Base-by-base conservation (phyloP, 2,329 filamentous ascomycete species). In the Hypoxylon sp. region DNA sequence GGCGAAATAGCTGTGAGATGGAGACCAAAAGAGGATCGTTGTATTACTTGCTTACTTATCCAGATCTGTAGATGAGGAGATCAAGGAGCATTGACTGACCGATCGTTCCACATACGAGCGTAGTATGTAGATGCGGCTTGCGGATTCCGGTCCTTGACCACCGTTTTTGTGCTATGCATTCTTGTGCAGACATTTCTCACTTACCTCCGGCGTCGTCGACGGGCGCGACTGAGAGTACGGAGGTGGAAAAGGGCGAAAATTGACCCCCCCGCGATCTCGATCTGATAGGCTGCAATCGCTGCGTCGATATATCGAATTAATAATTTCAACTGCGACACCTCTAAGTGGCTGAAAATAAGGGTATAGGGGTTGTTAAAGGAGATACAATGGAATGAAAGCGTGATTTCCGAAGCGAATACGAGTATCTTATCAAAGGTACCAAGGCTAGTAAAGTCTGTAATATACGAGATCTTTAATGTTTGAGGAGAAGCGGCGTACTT, bases 181-280 rank as follows among this genome's bases (percentile, higher is more conserved):
- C 19, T 20, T 3, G 4, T 17, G 39, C 19, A 22, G 17, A 15
- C 6, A 37, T 26, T 37, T 37, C 13, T 15, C 11, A n/a, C 8
- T 15, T 37, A 37, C 32, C 32, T 37, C 32, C 32, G 32, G 32
- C 15, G 32, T 37, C 15, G 32, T 37, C 13, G 32, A 37, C 32
- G 32, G 32, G 32, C 13, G 32, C 13, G 13, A 37, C 13, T n/a
- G 13, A 37, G 6, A n/a, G 6, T 5, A 15, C 11, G 15, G 32
- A 37, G 30, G 30, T 13, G 32, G 13, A n/a, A 51, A 47, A 54
- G 54, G 51, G 55, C 47, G 47, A 30, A 49, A 55, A 55, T 50
- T 26, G 32, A 54, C 63, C 50, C 51, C 51, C 51, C 59, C 60
- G 60, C 60, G 55, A 56, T 58, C 57, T 22, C 50, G 60, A 44